Evolutionary conservation across 179 eudicot genomes (phyloP).

Genomic region (Corrigiola litoralis): DNA sequence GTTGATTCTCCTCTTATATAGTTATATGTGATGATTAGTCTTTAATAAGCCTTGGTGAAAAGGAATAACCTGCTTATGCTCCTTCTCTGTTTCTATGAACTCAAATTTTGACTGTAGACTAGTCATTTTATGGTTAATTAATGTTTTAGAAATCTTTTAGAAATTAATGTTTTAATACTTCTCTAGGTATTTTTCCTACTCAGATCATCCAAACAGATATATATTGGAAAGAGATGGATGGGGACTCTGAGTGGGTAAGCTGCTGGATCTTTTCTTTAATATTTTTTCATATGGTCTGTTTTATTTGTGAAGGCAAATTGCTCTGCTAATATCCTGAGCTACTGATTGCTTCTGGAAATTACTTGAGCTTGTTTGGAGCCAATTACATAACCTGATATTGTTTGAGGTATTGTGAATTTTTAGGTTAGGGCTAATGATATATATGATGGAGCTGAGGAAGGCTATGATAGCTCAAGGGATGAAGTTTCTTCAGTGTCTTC

Average conservation of each 20-base stretch:
- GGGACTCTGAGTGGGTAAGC: constrained; percentile 97
- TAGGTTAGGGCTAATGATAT: constrained; percentile 73
- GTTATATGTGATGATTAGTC: too few relatives aligned
- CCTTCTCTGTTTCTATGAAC: too few relatives aligned
- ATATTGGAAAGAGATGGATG: constrained; percentile 82
- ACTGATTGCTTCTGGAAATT: background rate
- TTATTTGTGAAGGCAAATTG: background rate
- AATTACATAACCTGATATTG: constrained; percentile 1
- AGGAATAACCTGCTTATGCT: too few relatives aligned
- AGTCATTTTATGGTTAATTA: background rate
- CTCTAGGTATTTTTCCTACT: constrained; percentile 68
- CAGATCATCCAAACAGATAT: constrained; percentile 60
- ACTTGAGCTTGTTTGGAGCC: background rate
- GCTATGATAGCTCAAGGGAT: constrained; percentile 85
- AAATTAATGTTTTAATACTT: constrained; percentile 20
- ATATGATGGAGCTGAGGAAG: constrained; percentile 83
- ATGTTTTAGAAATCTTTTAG: background rate
- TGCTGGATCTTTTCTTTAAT: constrained; percentile 9
- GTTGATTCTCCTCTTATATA: too few relatives aligned
- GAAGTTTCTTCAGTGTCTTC: constrained; percentile 91
- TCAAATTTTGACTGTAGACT: too few relatives aligned
- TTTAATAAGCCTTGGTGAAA: too few relatives aligned
- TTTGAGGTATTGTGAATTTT: constrained; percentile 8
- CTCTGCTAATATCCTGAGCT: background rate
- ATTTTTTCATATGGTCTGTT: background rate